Evolutionary conservation across 768 basidiomycete species (phyloP).

Genomic region (Phaeotremella fagi): DNA sequence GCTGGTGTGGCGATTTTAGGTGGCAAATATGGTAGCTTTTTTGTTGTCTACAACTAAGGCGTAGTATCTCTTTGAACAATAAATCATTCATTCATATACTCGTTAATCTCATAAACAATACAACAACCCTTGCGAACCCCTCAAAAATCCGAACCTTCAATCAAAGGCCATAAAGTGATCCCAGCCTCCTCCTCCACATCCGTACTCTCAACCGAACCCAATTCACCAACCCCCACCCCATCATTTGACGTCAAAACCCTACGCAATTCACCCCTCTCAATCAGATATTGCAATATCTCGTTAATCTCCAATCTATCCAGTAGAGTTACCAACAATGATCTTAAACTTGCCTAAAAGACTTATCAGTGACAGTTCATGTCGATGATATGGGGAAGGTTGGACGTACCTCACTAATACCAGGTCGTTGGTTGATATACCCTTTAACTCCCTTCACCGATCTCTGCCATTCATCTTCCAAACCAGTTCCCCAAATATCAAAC

Average conservation of each 20-base stretch:
- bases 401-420: conserved; percentile 38
- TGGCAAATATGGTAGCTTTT: too few relatives aligned
- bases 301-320: conserved; percentile 37
- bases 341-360: conserved; percentile 17
- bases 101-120: too few relatives aligned
- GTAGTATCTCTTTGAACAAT: too few relatives aligned
- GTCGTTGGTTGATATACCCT: conserved; percentile 17
- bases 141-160: too few relatives aligned
- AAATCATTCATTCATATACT: too few relatives aligned
- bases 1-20: too few relatives aligned
- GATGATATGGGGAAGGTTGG: neutral
- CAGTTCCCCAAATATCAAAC: conserved; percentile 33
- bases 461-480: conserved; percentile 23
- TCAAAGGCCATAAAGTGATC: conserved; percentile 14
- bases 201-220: conserved; percentile 20
- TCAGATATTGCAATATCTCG: conserved; percentile 31
- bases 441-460: conserved; percentile 12
- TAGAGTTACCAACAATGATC: conserved; percentile 10
- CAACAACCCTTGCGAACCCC: too few relatives aligned
- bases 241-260: neutral
- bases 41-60: too few relatives aligned
- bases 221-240: neutral
- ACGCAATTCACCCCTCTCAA: conserved; percentile 4
- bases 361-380: neutral
- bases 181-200: conserved; percentile 12